A percentile compares a stretch with the other conserved stretches of the same genome.
These are phyloP conservation scores for Trypanosoma lewisi DNA, from an alignment of 208 protist genomes.

Conservation along the genomic window DNA sequence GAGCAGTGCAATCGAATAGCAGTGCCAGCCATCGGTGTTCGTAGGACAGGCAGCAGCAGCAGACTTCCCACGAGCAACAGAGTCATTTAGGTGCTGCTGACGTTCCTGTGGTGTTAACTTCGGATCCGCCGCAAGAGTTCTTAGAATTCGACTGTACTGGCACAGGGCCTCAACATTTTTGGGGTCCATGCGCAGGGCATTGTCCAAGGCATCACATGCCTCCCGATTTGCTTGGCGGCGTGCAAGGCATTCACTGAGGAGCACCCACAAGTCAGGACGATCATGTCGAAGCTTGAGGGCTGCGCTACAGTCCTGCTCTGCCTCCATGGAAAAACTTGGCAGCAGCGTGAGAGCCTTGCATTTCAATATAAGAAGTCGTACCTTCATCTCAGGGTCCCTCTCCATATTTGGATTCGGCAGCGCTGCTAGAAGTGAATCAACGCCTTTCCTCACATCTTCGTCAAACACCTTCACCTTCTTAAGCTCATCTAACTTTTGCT, in stretches of 20 bases:
- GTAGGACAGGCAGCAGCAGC: constrained; percentile 54
- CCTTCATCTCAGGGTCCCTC: constrained; percentile 40
- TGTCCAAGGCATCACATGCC: constrained; percentile 74
- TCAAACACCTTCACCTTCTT: constrained; percentile 61
- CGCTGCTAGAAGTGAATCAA: constrained; percentile 40
- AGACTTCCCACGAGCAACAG: constrained; percentile 51
- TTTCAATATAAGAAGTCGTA: constrained; percentile 64
- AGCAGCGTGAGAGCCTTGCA: constrained; percentile 57
- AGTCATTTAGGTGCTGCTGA: constrained; percentile 41
- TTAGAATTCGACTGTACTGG: constrained; percentile 80
- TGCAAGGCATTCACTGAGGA: constrained; percentile 71
- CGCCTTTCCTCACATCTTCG: constrained; percentile 39
- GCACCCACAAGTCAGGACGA: constrained; percentile 63
- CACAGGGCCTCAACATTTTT: constrained; percentile 57
- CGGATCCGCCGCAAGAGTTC: constrained; percentile 60
- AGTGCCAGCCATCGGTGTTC: constrained; percentile 67
- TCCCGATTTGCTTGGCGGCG: constrained; percentile 76
- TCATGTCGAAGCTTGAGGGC: constrained; percentile 66
- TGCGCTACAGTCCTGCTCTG: constrained; percentile 69
- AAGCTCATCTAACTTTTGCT: constrained; percentile 55
- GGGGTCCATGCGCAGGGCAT: constrained; percentile 46
- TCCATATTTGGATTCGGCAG: constrained; percentile 54
- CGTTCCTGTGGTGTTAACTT: constrained; percentile 46
- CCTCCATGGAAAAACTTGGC: constrained; percentile 67
- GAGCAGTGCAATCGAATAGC: constrained; percentile 65